Evolutionary conservation across 2,329 filamentous ascomycete species (phyloP), one percentile per base, ranked within the genome.

Genomic region (Blumeria hordei): DNA sequence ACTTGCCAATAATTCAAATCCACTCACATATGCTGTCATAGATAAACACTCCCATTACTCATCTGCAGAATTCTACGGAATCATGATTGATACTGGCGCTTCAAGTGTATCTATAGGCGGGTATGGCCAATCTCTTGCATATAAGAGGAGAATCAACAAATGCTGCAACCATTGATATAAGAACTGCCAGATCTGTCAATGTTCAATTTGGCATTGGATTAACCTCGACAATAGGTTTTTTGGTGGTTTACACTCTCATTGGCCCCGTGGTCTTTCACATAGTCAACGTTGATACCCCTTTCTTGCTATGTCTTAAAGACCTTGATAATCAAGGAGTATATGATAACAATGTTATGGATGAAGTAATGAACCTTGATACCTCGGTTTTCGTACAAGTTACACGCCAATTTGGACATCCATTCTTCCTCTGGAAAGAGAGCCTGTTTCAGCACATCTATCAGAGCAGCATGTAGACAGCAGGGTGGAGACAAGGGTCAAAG

Each of bases 141-240:
- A 2, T 28, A 28, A 28, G 21, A 28, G 21, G 21, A 28, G 21
- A 28, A 28, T 28, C 21, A 4, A 28, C 21, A 28, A 28, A 28
- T 28, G 21, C 21, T 28, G 21, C 21, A 28, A 28, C 21, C 21
- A 28, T 28, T 28, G 21, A 28, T 28, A 28, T 2, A 28, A 28
- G 21, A 28, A 28, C 21, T 28, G 21, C 21, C 2, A 28, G 21
- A 28, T 28, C 21, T 2, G 43, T 55, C 7, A 43, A n/a, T 43
- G 41, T 55, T 35, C 14, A 50, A 36, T 57, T 57, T 54, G 44
- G 49, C 2, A 55, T 57, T 41, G 34, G 43, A n/a, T n/a, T 14
- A 32, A 54, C 41, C 1, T 33, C 18, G 34, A 49, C 35, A 32
- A 51, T 55, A 4, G 50, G 50, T 18, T 41, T 21, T 41, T 49